Evolutionary conservation across 768 basidiomycete genomes (phyloP), one percentile per base, ranked within the genome.

Genomic region (Flagelloscypha sp.): DNA sequence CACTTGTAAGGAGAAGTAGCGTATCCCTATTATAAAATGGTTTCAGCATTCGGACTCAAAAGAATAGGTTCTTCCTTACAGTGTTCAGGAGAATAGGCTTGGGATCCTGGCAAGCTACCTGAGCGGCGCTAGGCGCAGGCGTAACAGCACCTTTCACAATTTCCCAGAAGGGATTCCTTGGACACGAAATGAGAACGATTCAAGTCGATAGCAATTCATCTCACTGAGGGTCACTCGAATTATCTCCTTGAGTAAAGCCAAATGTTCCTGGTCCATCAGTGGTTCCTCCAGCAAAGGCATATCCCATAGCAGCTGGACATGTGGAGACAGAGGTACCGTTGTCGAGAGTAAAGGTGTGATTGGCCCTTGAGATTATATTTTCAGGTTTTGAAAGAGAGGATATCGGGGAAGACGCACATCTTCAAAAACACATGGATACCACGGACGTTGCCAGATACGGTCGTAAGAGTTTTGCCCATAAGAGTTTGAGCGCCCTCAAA

Each of bases 251-350:
- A 21, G 76, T 57, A 44, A 86, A 88, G 54, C 85, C 81, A 41
- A 86, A 76, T 1, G 74, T 72, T 13, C 85, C 85, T 3, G 85
- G 84, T 0, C 85, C 84, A 55, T 87, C 84, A n/a, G n/a, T n/a
- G n/a, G n/a, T n/a, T n/a, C n/a, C n/a, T n/a, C n/a, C n/a, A n/a
- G n/a, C n/a, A n/a, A n/a, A n/a, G n/a, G n/a, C n/a, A n/a, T n/a
- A n/a, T n/a, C 82, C 85, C 56, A 85, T 61, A 30, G 83, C 85
- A 42, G 84, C 65, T n/a, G 83, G 81, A 49, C 84, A 88, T 1
- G 85, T 88, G 18, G 66, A 65, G 21, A 74, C 78, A 5, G 55
- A 62, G 3, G 77, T 79, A 20, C 85, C 82, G 46, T 85, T 79
- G 2, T 74, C 59, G 12, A 86, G 59, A 7, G 56, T 53, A 53